Evolutionary conservation across 2,329 filamentous ascomycete species (phyloP), one percentile per base, ranked within the genome.

Genomic region (Cladophialophora psammophila): DNA sequence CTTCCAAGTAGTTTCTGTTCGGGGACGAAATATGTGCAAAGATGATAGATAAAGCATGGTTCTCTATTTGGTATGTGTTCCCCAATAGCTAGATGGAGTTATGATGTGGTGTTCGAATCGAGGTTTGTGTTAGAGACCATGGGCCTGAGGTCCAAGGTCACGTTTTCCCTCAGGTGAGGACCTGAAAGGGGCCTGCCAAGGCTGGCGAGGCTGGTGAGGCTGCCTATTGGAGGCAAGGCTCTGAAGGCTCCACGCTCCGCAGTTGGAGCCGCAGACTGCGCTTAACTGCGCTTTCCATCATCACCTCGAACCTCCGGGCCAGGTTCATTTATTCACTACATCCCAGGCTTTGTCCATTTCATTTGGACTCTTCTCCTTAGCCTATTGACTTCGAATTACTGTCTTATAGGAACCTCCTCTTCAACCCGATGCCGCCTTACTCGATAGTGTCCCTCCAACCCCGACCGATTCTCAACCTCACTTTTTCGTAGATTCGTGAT

Each of bases 401-500:
- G 66, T 61, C 53, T 59, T 15, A 32, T 40, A 35, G 31, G 3
- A 8, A 48, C 55, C 34, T 48, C 38, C 9, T 26, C 20, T 31
- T 50, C 15, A 15, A 48, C 26, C 40, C 59, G 52, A 68, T 68
- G 66, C 54, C 54, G 55, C 60, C 63, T 9, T 26, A 18, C 55
- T 42, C 66, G 59, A 63, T 31, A 38, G 20, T 31, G 15, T 60
- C 36, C 15, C 31, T 34, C 18, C 65, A 58, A 36, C 26, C 48
- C 18, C 9, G 26, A n/a, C 45, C 52, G 34, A 63, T 20, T 4
- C 32, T 53, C 63, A 35, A 60, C 35, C 56, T 63, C 59, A 57
- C 54, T 36, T 57, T 53, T 32, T 61, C 53, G 66, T 69, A 69
- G 64, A 66, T 35, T 64, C 63, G 60, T 69, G 64, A 67, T 45